Conservation (phyloP, 176 grass and related monocot genomes). For the Urochloa ruziziensis region DNA sequence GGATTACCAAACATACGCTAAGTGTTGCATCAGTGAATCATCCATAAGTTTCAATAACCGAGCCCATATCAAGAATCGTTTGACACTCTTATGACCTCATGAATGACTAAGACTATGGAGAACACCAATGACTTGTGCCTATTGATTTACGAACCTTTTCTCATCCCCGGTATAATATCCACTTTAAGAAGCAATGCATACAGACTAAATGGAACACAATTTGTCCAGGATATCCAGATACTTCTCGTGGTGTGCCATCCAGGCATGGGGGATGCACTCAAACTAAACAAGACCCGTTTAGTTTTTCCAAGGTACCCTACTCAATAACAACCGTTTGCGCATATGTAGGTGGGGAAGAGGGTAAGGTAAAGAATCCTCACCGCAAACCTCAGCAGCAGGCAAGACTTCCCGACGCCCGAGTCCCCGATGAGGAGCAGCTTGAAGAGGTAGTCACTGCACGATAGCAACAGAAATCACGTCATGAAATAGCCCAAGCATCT, state of each 20-base stretch:
- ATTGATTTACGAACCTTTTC: neutral
- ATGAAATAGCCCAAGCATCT: constrained; percentile 1
- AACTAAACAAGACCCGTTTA: neutral
- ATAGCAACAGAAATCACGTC: neutral
- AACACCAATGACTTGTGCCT: neutral
- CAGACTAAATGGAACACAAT: too few relatives aligned
- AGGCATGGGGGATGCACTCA: neutral
- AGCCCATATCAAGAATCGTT: neutral
- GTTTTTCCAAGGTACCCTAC: neutral
- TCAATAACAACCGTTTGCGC: neutral
- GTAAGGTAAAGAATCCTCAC: constrained; percentile 40
- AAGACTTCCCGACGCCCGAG: constrained; percentile 77
- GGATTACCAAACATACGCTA: neutral
- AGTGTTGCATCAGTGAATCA: neutral
- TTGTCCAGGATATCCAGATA: too few relatives aligned
- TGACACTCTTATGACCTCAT: neutral
- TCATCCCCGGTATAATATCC: neutral
- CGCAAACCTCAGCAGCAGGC: constrained; percentile 81
- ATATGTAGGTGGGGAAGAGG: neutral
- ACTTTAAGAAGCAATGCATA: neutral
- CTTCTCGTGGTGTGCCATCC: neutral
- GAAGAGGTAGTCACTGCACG: constrained; percentile 77
- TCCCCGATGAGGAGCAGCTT: constrained; percentile 82
- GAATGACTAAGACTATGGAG: neutral
- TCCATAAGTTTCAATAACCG: neutral